These are phyloP conservation scores for Cordyceps militaris DNA, from an alignment of 2,329 filamentous ascomycete species.

Conservation along the genomic window DNA sequence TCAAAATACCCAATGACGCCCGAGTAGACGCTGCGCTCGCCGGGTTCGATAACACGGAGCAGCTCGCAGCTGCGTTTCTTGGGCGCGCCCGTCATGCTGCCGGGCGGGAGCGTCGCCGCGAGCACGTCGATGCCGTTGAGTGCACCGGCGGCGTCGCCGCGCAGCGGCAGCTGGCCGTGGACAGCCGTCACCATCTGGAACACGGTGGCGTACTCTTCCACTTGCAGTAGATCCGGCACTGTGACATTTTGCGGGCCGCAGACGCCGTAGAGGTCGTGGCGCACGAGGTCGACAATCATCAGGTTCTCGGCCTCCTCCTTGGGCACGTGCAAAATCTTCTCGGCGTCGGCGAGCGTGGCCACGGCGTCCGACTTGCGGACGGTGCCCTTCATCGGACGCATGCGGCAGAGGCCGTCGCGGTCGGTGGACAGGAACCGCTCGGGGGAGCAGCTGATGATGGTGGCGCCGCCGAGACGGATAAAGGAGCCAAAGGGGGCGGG, in stretches of 20 bases:
- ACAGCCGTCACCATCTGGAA: slow-evolving; percentile 90
- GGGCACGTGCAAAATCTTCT: slow-evolving; percentile 63
- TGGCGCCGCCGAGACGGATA: slow-evolving; percentile 60
- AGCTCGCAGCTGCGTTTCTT: slow-evolving; percentile 91
- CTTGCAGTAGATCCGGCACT: slow-evolving; percentile 72
- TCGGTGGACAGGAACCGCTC: slow-evolving; percentile 72
- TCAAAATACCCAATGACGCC: slow-evolving; percentile 89
- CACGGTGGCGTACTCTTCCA: slow-evolving; percentile 87
- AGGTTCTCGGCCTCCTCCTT: slow-evolving; percentile 95
- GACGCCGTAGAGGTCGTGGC: slow-evolving; percentile 84
- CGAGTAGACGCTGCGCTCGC: slow-evolving; percentile 70
- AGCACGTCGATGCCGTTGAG: slow-evolving; percentile 65
- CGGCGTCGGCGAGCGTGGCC: slow-evolving; percentile 64
- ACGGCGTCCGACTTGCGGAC: slow-evolving; percentile 67
- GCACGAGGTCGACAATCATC: slow-evolving; percentile 96
- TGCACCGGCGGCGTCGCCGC: background rate
- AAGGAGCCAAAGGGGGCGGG: slow-evolving; percentile 83
- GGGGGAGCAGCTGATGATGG: slow-evolving; percentile 75
- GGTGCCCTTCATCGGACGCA: slow-evolving; percentile 94
- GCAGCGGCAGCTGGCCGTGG: slow-evolving; percentile 53
- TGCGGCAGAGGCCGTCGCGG: slow-evolving; percentile 55
- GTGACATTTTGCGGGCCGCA: slow-evolving; percentile 66
- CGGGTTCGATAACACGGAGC: slow-evolving; percentile 58
- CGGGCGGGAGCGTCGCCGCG: slow-evolving; percentile 71
- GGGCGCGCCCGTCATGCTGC: slow-evolving; percentile 93